Evolutionary conservation across 441 rosid species (phyloP).

Genomic region (Syzygium syzygioides): DNA sequence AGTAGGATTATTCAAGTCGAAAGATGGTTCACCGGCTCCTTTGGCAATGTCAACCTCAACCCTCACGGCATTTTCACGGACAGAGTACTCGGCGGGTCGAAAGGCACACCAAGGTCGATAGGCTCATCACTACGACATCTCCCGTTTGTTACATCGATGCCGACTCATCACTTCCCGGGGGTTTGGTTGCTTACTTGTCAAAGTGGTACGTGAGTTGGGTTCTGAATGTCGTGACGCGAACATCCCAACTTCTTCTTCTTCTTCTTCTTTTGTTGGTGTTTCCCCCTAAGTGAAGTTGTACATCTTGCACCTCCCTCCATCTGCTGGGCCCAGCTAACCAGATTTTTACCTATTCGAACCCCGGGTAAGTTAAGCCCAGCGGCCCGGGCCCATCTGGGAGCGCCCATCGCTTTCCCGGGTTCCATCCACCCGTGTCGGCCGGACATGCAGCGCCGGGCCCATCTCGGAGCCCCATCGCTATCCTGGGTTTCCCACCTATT

Average conservation of each 20-base stretch:
- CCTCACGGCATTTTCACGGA: not conserved
- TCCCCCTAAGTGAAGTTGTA: no score
- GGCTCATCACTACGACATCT: not conserved
- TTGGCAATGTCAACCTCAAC: not conserved
- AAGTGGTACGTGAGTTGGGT: not conserved
- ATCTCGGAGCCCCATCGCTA: not conserved
- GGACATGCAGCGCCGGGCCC: not conserved
- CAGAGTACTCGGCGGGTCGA: fast-evolving
- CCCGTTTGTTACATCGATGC: not conserved
- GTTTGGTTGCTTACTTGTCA: not conserved
- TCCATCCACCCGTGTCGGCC: not conserved
- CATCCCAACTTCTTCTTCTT: not conserved
- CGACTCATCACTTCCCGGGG: fast-evolving
- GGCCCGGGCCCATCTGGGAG: not conserved
- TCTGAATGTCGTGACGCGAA: not conserved
- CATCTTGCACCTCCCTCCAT: not conserved
- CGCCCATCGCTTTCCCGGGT: not conserved
- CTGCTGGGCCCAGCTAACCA: not conserved
- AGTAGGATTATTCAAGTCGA: not conserved
- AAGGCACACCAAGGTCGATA: not conserved
- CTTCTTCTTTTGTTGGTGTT: not conserved
- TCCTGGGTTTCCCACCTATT: not conserved
- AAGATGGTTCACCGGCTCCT: not conserved
- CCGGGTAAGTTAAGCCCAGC: not conserved
- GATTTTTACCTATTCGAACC: not conserved